phyloP scores from a whole-genome alignment of 805 yeast genomes.

The Cyberlindnera lachancei region DNA sequence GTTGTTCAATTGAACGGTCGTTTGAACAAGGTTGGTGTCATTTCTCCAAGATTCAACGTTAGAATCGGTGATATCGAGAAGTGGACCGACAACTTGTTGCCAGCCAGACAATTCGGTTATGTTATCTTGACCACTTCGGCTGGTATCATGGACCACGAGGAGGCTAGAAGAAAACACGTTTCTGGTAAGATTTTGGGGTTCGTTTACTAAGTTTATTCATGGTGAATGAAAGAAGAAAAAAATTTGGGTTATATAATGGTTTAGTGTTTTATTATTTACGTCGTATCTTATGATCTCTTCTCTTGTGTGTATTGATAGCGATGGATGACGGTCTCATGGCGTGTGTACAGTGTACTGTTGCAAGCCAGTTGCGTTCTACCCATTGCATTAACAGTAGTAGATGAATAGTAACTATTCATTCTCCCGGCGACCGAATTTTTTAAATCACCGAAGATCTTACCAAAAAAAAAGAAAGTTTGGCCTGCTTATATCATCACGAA shows the following conservation, averaged over 20 bases:
- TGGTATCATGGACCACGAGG: slow-evolving; percentile 99
- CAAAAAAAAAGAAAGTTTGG: too few species aligned
- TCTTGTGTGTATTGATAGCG: too few species aligned
- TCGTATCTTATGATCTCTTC: too few species aligned
- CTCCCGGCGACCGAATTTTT: too few species aligned
- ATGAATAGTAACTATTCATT: too few species aligned
- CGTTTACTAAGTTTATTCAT: slow-evolving; percentile 58
- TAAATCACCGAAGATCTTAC: too few species aligned
- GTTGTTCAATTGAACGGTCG: slow-evolving; percentile 97
- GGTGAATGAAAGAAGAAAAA: neutral
- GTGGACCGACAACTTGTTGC: slow-evolving; percentile 97
- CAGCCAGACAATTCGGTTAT: slow-evolving; percentile 99
- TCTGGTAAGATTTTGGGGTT: slow-evolving; percentile 98
- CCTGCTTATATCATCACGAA: too few species aligned
- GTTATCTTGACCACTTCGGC: slow-evolving; percentile 98
- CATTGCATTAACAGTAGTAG: too few species aligned
- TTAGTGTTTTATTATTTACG: too few species aligned
- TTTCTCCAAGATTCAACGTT: slow-evolving; percentile 97
- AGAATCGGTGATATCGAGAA: slow-evolving; percentile 92
- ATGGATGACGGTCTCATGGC: too few species aligned
- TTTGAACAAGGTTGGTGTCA: slow-evolving; percentile 98
- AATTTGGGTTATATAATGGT: slow-evolving; percentile 2
- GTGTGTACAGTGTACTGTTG: too few species aligned
- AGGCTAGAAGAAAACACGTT: slow-evolving; percentile 99
- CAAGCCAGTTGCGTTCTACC: too few species aligned